phyloP scores from a whole-genome alignment of 495 filamentous ascomycete genomes.

The Penicillium taxi region DNA sequence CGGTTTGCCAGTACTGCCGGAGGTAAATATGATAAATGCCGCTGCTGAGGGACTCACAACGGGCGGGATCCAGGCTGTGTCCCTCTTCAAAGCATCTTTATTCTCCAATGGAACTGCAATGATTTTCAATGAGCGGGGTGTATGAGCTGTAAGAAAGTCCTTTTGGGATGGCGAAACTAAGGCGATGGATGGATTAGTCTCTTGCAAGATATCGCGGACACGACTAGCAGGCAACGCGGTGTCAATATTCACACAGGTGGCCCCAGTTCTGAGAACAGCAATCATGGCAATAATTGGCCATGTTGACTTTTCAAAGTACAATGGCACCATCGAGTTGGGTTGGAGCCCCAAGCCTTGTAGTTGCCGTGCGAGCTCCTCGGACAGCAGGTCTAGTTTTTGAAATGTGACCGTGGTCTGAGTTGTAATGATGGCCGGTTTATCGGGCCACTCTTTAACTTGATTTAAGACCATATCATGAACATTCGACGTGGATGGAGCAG shows the following conservation, averaged over 20 bases:
- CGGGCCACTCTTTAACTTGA: neutral
- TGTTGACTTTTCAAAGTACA: constrained; percentile 9
- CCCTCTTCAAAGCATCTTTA: too few species aligned
- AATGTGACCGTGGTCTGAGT: neutral
- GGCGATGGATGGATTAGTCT: too few species aligned
- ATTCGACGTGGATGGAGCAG: neutral
- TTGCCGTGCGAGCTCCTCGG: neutral
- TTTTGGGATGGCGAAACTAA: too few species aligned
- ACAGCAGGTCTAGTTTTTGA: neutral
- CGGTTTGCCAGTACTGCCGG: constrained; percentile 28
- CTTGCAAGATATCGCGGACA: too few species aligned
- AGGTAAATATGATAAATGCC: constrained; percentile 31
- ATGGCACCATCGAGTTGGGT: constrained; percentile 6
- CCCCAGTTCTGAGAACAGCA: constrained; percentile 3
- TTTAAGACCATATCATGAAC: neutral
- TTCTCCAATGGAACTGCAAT: too few species aligned
- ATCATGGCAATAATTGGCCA: constrained; percentile 1
- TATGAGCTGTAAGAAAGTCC: constrained; percentile 18
- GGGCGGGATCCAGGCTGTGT: too few species aligned
- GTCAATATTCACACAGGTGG: constrained; percentile 4
- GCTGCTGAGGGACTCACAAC: too few species aligned
- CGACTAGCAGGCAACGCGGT: too few species aligned
- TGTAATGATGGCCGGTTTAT: neutral
- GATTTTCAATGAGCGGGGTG: too few species aligned
- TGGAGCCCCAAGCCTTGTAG: neutral